Conservation (phyloP, 345 rosid genomes). For the Eucalyptus tenuipes region DNA sequence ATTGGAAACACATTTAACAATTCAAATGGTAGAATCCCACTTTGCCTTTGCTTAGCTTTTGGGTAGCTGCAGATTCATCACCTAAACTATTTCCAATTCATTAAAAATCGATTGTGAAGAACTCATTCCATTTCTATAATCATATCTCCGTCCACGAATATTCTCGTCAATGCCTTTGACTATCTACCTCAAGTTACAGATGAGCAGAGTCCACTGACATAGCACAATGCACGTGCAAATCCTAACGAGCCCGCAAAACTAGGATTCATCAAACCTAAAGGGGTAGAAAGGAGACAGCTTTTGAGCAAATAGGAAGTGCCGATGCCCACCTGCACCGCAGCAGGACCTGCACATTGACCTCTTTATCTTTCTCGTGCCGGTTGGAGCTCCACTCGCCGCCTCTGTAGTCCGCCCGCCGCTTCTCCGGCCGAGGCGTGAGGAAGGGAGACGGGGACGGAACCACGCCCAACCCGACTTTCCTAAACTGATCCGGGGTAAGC, state of each 20-base stretch:
- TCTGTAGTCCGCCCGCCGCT: slow-evolving; percentile 55
- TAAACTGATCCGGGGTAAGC: slow-evolving; percentile 54
- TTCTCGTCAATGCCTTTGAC: not conserved
- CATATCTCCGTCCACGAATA: not conserved
- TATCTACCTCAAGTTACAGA: not conserved
- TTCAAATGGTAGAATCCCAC: not conserved
- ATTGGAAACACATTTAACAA: not conserved
- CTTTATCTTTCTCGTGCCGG: slow-evolving; percentile 72
- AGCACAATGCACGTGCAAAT: not conserved
- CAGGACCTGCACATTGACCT: slow-evolving; percentile 81
- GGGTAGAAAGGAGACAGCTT: not conserved
- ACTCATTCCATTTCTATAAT: not conserved
- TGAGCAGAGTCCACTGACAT: not conserved
- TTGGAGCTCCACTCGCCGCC: slow-evolving; percentile 27
- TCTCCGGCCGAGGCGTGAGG: slow-evolving; percentile 76
- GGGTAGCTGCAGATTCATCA: not conserved
- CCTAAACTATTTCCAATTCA: not conserved
- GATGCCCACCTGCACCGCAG: slow-evolving; percentile 54
- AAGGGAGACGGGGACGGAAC: slow-evolving; percentile 76
- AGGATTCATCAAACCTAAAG: not conserved
- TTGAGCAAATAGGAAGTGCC: not conserved
- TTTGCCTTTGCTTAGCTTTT: not conserved
- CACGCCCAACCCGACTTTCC: slow-evolving; percentile 56
- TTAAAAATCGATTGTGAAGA: not conserved
- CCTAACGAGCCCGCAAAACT: not conserved